Evolutionary conservation across 2,329 filamentous ascomycete species (phyloP).

Genomic region (Fusarium redolens): DNA sequence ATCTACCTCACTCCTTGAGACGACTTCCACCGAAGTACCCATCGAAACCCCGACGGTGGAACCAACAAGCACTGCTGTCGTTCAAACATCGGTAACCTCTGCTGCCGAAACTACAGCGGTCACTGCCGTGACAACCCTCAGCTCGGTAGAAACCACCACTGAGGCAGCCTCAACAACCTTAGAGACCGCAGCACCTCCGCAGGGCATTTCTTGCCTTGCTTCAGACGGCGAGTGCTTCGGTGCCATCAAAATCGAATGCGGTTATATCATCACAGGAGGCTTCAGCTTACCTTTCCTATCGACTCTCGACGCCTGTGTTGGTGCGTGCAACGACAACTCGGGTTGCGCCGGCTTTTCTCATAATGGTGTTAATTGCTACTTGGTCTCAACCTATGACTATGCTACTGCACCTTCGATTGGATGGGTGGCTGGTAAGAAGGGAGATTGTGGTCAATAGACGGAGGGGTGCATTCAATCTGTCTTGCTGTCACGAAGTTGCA

Average conservation of each 20-base stretch:
- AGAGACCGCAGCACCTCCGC: background rate
- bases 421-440: background rate
- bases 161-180: background rate
- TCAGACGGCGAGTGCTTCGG: background rate
- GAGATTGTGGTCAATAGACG: background rate
- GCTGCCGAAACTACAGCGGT: background rate
- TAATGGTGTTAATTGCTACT: background rate
- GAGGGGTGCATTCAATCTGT: background rate
- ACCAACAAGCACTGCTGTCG: background rate
- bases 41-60: background rate
- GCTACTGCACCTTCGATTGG: background rate
- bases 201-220: background rate
- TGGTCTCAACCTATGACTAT: background rate
- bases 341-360: background rate
- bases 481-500: background rate
- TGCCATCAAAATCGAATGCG: background rate
- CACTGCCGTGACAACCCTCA: background rate
- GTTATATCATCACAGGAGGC: background rate
- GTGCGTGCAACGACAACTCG: background rate
- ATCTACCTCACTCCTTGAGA: background rate
- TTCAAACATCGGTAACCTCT: background rate
- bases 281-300: rapidly evolving
- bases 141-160: background rate
- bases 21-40: no score
- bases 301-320: background rate